Evolutionary conservation across 805 yeast species (phyloP).

Genomic region (Candida hispaniensis): DNA sequence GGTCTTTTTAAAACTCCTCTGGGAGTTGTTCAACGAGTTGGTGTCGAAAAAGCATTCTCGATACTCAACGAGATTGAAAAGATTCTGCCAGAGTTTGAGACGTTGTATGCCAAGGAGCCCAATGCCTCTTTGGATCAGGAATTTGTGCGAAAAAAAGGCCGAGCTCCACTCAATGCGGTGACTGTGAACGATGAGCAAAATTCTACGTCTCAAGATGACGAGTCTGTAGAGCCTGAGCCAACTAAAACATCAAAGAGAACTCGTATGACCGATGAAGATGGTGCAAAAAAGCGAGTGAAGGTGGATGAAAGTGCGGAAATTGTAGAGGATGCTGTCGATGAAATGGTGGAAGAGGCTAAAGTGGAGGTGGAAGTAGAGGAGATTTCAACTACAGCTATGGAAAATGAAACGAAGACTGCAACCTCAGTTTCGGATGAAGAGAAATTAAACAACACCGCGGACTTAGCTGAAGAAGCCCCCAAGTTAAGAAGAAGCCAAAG

Average conservation of each 20-base stretch:
- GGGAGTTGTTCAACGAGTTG: conserved; percentile 12
- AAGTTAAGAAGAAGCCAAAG: not conserved
- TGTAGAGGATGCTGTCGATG: not conserved
- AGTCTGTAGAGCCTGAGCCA: not conserved
- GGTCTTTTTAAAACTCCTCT: conserved; percentile 13
- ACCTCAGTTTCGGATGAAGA: too few species aligned
- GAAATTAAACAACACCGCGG: too few species aligned
- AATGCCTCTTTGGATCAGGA: too few species aligned
- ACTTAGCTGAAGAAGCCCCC: too few species aligned
- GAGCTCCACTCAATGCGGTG: too few species aligned
- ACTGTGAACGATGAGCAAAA: too few species aligned
- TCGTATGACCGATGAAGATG: conserved; percentile 1
- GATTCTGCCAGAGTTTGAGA: conserved; percentile 40
- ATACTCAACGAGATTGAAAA: conserved; percentile 49
- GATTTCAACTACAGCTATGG: not conserved
- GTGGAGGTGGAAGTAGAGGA: not conserved
- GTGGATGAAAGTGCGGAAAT: not conserved
- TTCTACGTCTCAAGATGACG: too few species aligned
- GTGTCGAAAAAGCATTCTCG: conserved; percentile 5
- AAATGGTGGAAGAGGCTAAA: not conserved
- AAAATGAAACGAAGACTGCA: too few species aligned
- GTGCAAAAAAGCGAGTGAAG: not conserved
- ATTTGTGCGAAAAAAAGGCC: too few species aligned
- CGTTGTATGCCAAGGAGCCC: conserved; percentile 21
- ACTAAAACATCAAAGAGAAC: not conserved